phyloP scores from a whole-genome alignment of 163 green algal genomes.

The Chloromonas sp. region DNA sequence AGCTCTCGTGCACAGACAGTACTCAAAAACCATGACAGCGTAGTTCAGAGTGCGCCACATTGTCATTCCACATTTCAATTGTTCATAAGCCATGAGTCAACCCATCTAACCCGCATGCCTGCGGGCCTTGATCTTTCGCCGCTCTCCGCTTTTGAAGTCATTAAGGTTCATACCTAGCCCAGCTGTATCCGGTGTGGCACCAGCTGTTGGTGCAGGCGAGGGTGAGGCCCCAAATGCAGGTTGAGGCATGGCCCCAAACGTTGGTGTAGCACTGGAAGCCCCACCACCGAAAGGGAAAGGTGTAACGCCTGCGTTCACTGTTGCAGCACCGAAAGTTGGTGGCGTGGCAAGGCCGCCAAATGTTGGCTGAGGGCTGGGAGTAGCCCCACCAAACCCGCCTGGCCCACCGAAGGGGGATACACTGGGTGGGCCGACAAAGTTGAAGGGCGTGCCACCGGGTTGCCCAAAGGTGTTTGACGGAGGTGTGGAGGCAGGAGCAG shows the following conservation, averaged over 20 bases:
- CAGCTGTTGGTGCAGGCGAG: too few species aligned
- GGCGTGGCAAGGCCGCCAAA: not conserved
- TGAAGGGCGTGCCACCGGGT: not conserved
- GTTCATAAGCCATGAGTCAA: too few species aligned
- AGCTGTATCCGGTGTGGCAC: not conserved
- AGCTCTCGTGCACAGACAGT: too few species aligned
- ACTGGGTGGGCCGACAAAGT: not conserved
- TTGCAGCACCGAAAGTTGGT: not conserved
- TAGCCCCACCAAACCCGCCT: not conserved
- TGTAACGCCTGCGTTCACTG: not conserved
- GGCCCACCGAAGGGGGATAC: too few species aligned
- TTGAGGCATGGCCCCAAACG: too few species aligned
- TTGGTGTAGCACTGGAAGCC: too few species aligned
- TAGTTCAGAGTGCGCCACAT: too few species aligned
- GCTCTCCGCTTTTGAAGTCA: not conserved
- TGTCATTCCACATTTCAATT: too few species aligned
- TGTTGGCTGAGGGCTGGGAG: not conserved
- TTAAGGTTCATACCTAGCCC: not conserved
- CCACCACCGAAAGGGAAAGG: too few species aligned
- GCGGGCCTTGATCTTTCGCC: not conserved
- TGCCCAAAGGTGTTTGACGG: not conserved
- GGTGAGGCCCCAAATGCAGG: too few species aligned
- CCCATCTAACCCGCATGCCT: not conserved
- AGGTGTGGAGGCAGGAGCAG: not conserved
- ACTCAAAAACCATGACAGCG: too few species aligned